phyloP scores from a whole-genome alignment of 305 asterid genomes.

The Fraxinus sp. region DNA sequence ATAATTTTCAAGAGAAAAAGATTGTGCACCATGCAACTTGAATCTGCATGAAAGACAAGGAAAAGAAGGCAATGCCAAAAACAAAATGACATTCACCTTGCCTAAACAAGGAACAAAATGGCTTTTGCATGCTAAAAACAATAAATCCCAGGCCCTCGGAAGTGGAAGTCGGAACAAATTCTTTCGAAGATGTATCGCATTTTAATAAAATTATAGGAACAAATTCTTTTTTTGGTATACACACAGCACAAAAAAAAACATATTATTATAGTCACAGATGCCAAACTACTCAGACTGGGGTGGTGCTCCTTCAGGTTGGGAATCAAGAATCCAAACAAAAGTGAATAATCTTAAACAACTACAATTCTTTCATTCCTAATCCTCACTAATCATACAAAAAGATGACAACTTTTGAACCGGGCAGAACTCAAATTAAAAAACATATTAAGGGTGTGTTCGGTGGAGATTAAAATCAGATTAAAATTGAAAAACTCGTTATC shows the following conservation, averaged over 20 bases:
- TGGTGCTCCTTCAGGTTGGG: too few relatives aligned
- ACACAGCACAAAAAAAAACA: not conserved
- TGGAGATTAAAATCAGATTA: too few relatives aligned
- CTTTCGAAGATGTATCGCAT: not conserved
- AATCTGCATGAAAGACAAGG: not conserved
- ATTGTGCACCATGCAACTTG: not conserved
- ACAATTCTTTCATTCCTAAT: constrained; percentile 23
- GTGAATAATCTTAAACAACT: constrained; percentile 26
- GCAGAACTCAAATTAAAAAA: not conserved
- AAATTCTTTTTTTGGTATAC: not conserved
- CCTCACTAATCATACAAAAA: not conserved
- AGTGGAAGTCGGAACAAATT: not conserved
- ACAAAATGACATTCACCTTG: not conserved
- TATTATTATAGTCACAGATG: constrained; percentile 16
- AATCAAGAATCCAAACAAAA: constrained; percentile 29
- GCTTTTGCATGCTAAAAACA: not conserved
- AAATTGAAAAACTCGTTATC: too few relatives aligned
- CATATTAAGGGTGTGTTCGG: too few relatives aligned
- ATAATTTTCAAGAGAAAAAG: not conserved
- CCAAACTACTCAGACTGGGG: not conserved
- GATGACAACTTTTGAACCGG: not conserved
- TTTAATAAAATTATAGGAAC: not conserved
- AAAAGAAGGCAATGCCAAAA: not conserved
- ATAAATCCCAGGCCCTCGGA: not conserved
- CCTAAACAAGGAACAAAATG: not conserved